Base-by-base conservation (phyloP, 352 stramenopile genomes). In the Phytopythium delawarense region DNA sequence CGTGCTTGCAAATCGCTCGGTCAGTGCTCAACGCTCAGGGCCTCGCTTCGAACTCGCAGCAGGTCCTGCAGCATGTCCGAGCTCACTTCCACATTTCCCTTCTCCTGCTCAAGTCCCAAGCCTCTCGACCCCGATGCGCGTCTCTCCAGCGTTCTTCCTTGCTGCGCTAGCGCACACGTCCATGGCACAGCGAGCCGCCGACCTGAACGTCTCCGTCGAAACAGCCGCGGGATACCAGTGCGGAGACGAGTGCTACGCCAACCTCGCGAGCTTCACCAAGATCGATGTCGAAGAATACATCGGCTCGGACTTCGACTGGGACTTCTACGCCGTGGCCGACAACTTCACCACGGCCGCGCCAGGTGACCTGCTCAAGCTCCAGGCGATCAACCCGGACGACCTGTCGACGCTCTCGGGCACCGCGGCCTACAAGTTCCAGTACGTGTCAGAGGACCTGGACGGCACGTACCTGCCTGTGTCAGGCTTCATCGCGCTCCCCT, bases 361-460 rank as follows among this genome's bases (percentile, higher is more conserved):
- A 2, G 59, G 59, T 2, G 59, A 64, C 50, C 34, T 58, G 46
- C 59, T 64, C 59, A 64, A 64, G 48, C 48, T 64, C 48, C 2
- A 64, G 35, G 30, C 59, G 1, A 52, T 64, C n/a, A 28, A 64
- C 50, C 35, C 59, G 32, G 23, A 25, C n/a, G 34, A n/a, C 4
- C 59, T 64, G 5, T 48, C 59, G 21, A 58, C 50, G 21, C 51
- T 59, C 46, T 64, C 48, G 18, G 59, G 59, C 28, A 39, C 59
- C 46, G 30, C 59, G 8, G 48, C 45, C 34, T 64, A 64, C 59
- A 48, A 34, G 16, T 45, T 64, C n/a, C 59, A 64, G 50, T 64
- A 64, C 48, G 59, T 59, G 2, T 59, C 59, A 16, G 59, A 64
- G 48, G 59, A 64, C 50, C 13, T 59, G 25, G 48, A 64, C 46